phyloP scores from a whole-genome alignment of 345 rosid species.

The Salix udensis region DNA sequence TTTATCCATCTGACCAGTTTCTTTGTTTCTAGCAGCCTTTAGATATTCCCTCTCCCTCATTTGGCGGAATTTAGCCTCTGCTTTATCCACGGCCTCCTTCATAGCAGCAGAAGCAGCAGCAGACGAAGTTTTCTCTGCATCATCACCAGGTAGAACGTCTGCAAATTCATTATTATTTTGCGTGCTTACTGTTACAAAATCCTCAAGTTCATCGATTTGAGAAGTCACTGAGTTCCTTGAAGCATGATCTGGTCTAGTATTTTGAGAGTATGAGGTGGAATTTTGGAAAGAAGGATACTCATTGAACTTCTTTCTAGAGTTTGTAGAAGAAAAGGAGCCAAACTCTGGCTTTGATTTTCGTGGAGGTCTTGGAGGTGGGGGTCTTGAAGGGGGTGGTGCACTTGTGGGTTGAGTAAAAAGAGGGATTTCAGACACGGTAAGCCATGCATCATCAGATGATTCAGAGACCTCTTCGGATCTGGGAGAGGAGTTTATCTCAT shows the following conservation, averaged over 20 bases:
- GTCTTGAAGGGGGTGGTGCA: constrained; percentile 94
- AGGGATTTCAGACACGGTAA: constrained; percentile 89
- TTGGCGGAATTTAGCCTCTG: constrained; percentile 89
- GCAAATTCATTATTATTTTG: constrained; percentile 44
- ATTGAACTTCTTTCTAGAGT: constrained; percentile 46
- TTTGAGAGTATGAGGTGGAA: constrained; percentile 44
- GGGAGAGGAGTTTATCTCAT: constrained; percentile 40
- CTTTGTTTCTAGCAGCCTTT: constrained; percentile 67
- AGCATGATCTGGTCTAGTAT: constrained; percentile 39
- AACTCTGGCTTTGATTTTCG: constrained; percentile 40
- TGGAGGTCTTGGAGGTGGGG: constrained; percentile 91
- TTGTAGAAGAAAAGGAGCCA: constrained; percentile 37
- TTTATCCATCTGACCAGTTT: constrained; percentile 45
- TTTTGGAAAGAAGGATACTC: constrained; percentile 46
- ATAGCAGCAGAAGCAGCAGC: constrained; percentile 91
- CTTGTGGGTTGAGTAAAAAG: constrained; percentile 75
- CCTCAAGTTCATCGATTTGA: constrained; percentile 77
- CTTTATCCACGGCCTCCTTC: constrained; percentile 98
- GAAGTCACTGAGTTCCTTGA: constrained; percentile 42
- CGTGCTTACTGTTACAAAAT: constrained; percentile 53
- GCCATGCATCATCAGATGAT: constrained; percentile 76
- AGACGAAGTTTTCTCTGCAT: constrained; percentile 47
- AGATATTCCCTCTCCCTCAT: constrained; percentile 77
- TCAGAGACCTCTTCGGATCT: constrained; percentile 50
- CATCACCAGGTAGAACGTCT: constrained; percentile 50